Conservation (phyloP, 2,329 filamentous ascomycete genomes). For the Corniculantispora saksenae region DNA sequence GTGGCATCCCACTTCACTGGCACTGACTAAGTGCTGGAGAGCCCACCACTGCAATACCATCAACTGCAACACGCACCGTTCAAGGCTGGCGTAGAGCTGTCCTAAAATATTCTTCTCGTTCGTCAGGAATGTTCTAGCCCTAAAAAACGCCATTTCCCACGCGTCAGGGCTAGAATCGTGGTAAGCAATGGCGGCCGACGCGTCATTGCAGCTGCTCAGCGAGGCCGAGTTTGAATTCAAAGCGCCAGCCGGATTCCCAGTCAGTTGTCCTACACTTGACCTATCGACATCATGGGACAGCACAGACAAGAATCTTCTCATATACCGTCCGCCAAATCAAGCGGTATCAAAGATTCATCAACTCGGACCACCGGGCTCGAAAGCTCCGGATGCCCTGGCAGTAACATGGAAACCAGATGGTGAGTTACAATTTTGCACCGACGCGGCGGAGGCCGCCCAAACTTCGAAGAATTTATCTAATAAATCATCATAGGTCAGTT, state of each 20-base stretch:
- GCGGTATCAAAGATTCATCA: constrained; percentile 55
- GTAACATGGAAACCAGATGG: constrained; percentile 70
- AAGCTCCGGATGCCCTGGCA: constrained; percentile 45
- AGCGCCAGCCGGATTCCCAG: constrained; percentile 59
- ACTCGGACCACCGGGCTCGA: constrained; percentile 40
- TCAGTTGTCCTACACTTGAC: constrained; percentile 84
- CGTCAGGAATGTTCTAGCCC: not conserved
- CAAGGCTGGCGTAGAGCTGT: not conserved
- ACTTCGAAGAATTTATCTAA: constrained; percentile 20
- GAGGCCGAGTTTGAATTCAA: constrained; percentile 59
- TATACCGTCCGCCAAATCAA: constrained; percentile 80
- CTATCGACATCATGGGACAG: constrained; percentile 71
- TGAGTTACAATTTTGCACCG: constrained; percentile 37
- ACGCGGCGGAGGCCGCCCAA: not conserved
- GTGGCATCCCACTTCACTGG: not conserved
- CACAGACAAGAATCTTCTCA: constrained; percentile 67
- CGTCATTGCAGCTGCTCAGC: constrained; percentile 50
- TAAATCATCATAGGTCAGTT: constrained; percentile 60
- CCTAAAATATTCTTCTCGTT: not conserved
- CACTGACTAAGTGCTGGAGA: not conserved
- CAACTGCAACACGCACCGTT: not conserved
- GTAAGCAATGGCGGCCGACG: constrained; percentile 30
- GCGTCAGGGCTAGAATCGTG: not conserved
- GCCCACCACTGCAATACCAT: not conserved
- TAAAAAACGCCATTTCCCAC: not conserved